Percentiles rank a stretch among this genome's conserved stretches.
Conservation (phyloP, 805 yeast species). For the Kodamaea leandrae region DNA sequence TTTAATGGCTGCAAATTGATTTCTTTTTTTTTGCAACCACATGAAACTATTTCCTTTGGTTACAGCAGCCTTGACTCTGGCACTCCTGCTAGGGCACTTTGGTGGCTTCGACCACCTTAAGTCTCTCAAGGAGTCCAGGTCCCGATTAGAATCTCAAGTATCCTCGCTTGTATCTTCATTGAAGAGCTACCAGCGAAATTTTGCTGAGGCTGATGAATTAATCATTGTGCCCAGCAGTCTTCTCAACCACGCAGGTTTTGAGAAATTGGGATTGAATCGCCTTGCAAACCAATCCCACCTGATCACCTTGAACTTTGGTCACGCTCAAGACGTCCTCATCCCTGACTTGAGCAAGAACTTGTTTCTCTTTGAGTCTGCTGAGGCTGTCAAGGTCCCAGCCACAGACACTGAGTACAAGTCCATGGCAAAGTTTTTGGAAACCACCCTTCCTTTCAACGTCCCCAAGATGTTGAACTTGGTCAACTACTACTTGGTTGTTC, state of each 20-base stretch:
- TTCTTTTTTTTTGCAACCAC: background rate
- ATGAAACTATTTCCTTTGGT: background rate
- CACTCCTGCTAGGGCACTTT: background rate
- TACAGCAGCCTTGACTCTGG: background rate
- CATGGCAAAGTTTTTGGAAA: slow-evolving; percentile 25
- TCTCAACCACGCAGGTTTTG: slow-evolving; percentile 18
- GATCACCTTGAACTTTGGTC: slow-evolving; percentile 11
- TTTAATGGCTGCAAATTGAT: slow-evolving; percentile 2
- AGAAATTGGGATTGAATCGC: slow-evolving; percentile 24
- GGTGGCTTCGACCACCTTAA: background rate
- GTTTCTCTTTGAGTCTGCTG: slow-evolving; percentile 39
- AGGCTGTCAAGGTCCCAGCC: slow-evolving; percentile 14
- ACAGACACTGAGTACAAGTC: slow-evolving; percentile 11
- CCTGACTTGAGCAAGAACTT: slow-evolving; percentile 35
- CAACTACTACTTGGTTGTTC: slow-evolving; percentile 40
- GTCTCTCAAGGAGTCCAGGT: slow-evolving; percentile 1
- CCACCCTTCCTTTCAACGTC: slow-evolving; percentile 39
- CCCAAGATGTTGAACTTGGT: slow-evolving; percentile 33
- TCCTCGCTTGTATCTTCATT: background rate
- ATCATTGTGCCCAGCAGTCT: slow-evolving; percentile 26
- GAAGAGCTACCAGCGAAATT: background rate
- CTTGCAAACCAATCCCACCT: slow-evolving; percentile 7
- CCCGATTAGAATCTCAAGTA: background rate
- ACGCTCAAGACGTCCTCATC: slow-evolving; percentile 13
- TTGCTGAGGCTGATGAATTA: slow-evolving; percentile 16